Base-by-base conservation (phyloP, 2,329 filamentous ascomycete genomes). In the Ophiostoma populinum region DNA sequence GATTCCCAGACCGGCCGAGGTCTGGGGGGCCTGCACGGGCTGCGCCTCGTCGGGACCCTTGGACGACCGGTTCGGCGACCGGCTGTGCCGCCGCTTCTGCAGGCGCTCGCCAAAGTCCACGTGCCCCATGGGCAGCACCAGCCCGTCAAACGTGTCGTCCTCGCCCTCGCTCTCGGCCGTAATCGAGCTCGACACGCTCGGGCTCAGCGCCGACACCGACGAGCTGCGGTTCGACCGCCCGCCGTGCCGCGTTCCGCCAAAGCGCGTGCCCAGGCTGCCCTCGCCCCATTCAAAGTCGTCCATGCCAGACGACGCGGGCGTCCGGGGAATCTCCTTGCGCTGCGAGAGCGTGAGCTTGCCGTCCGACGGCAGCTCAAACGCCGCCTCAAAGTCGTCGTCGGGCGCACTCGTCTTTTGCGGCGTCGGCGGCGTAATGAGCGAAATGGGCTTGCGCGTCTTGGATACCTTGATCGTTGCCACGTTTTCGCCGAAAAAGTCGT, bases 211-310 rank as follows among this genome's bases (percentile, higher is more conserved):
- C 25, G 86, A 93, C 24, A 78, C 74, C 13, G 83, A 87, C 1
- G 85, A 93, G 58, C 82, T 90, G 47, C 82, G 75, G 29, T 31
- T 31, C 32, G 82, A 86, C 26, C 72, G 73, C n/a, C 66, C 69
- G 48, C 87, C 82, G 47, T 82, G 74, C 44, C 75, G 70, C 11
- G 83, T 93, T 29, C 87, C 87, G 25, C 80, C 86, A 56, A 86
- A 87, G 38, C 87, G 72, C 29, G 87, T 92, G 25, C 87, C 85
- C 40, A 94, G 64, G 52, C 86, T 94, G 37, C 85, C 86, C 56
- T 95, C 90, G 35, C 80, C 82, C 80, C 87, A 92, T 50, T 94
- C 86, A 46, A 92, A 74, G 42, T 93, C 86, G 35, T 92, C 82
- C 40, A 62, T 55, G 34, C 60, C 58, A 42, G 65, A 67, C 20